A percentile compares a stretch with the other conserved stretches of the same genome.
Evolutionary conservation across 1,139 yeast genomes (phyloP).

Genomic region (Wickerhamomyces sp.): DNA sequence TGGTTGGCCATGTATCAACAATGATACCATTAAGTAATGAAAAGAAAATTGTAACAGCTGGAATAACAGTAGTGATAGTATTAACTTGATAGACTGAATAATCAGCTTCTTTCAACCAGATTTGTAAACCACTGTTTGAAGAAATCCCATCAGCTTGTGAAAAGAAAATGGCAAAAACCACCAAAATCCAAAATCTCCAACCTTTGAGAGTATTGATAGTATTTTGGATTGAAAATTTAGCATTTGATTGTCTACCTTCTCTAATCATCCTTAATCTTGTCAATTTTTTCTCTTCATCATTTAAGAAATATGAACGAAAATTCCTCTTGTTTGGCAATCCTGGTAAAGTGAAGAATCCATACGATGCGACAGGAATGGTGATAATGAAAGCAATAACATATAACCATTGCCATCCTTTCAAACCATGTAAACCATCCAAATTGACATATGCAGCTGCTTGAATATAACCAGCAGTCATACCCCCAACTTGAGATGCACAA

Average conservation of each 20-base stretch:
- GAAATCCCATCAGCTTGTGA: conserved; percentile 29
- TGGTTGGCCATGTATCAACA: conserved; percentile 37
- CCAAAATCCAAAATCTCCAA: conserved; percentile 26
- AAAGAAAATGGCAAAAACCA: conserved; percentile 27
- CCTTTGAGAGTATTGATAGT: conserved; percentile 15
- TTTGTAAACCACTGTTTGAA: conserved; percentile 23
- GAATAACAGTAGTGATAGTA: conserved; percentile 50
- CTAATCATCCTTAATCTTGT: conserved; percentile 10
- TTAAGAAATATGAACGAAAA: conserved; percentile 3
- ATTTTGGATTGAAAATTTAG: conserved; percentile 11
- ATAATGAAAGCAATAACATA: conserved; percentile 54
- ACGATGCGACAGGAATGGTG: conserved; percentile 42
- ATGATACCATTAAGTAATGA: conserved; percentile 41
- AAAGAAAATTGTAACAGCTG: conserved; percentile 44
- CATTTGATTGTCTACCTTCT: conserved; percentile 16
- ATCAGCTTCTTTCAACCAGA: conserved; percentile 38
- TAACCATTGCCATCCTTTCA: conserved; percentile 61
- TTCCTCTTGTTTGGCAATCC: conserved; percentile 39
- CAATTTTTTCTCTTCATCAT: conserved; percentile 24
- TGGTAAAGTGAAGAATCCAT: conserved; percentile 35
- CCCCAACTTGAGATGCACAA: conserved; percentile 44
- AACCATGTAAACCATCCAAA: conserved; percentile 40
- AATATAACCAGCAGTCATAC: conserved; percentile 48
- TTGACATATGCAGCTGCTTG: conserved; percentile 48
- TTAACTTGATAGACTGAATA: conserved; percentile 42